Evolutionary conservation across 2,329 filamentous ascomycete species (phyloP), one percentile per base, ranked within the genome.

Genomic region (Myriosclerotinia curreyana): DNA sequence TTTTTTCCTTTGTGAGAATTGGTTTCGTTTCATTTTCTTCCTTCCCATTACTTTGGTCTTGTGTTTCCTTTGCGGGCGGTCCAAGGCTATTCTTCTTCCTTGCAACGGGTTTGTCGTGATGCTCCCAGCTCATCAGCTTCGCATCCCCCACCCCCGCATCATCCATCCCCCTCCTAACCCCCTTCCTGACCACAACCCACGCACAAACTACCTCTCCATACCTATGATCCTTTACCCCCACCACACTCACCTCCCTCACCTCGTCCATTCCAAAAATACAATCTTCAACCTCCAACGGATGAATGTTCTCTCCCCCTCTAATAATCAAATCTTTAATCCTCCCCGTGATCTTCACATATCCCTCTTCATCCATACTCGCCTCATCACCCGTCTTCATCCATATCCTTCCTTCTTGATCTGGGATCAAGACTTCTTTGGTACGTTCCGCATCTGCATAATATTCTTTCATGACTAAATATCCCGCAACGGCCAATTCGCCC

Each of bases 331-430:
- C 95, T 77, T 98, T 98, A 74, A 96, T 94, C 20, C 93, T 83
- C 3, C 93, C 92, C 0, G 92, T 97, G 73, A 98, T 96, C 70
- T 85, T 84, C 2, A 97, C 85, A 74, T 92, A 98, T 2, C 94
- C 95, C 36, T 92, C 82, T 5, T 77, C 80, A 66, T 96, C 91
- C 84, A 98, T 96, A 60, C 80, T 79, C 2, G 92, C 95, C 79
- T 98, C 94, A 73, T 99, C 95, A 25, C 95, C 95, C 0, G 90
- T 96, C 76, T 90, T 82, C 89, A 98, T 95, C 94, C 94, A 98
- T 22, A 89, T 61, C 15, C 69, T 68, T 14, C 66, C 66, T 14
- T 66, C 38, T 2, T 48, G 38, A 17, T 72, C 69, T 14, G 73
- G 71, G 3, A 87, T 80, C 72, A 89, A 81, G 6, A 89, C 91